A percentile compares a stretch with the other conserved stretches of the same genome.
Conservation (phyloP, 371 early-diverging fungal species). For the Mortierella polycephala region DNA sequence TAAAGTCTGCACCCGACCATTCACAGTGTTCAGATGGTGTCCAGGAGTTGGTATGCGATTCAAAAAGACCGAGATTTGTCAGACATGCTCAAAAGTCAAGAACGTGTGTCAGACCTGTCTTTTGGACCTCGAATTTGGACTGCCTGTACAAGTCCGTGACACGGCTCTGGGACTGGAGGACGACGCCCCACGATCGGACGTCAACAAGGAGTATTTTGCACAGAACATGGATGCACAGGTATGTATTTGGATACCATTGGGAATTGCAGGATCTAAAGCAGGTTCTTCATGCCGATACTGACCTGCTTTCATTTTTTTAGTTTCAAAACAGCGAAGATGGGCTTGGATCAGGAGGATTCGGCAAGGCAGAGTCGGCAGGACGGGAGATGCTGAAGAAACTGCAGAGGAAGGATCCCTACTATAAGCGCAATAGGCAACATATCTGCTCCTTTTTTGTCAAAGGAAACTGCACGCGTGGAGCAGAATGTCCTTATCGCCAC, state of each 20-base stretch:
- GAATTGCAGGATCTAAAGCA: neutral
- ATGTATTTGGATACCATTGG: conserved; percentile 14
- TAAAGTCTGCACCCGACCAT: conserved; percentile 93
- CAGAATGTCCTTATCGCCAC: conserved; percentile 93
- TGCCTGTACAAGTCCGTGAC: conserved; percentile 96
- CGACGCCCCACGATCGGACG: conserved; percentile 82
- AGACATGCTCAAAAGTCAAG: conserved; percentile 96
- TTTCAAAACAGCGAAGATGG: conserved; percentile 60
- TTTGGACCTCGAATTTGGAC: conserved; percentile 93
- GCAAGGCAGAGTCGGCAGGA: conserved; percentile 81
- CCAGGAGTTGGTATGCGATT: conserved; percentile 95
- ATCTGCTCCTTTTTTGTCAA: conserved; percentile 96
- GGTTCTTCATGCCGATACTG: neutral
- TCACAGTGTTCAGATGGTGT: conserved; percentile 97
- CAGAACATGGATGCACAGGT: conserved; percentile 86
- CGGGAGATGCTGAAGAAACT: conserved; percentile 83
- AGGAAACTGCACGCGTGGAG: conserved; percentile 93
- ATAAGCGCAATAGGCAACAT: conserved; percentile 90
- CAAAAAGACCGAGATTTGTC: conserved; percentile 98
- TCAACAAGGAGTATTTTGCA: conserved; percentile 91
- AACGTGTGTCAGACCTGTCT: conserved; percentile 98
- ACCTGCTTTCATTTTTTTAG: conserved; percentile 6
- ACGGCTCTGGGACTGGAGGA: conserved; percentile 80
- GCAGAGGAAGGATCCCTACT: conserved; percentile 90
- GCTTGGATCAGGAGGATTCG: conserved; percentile 74